Base-by-base conservation (phyloP, 1,139 yeast genomes). In the Yamadazyma conglobata region DNA sequence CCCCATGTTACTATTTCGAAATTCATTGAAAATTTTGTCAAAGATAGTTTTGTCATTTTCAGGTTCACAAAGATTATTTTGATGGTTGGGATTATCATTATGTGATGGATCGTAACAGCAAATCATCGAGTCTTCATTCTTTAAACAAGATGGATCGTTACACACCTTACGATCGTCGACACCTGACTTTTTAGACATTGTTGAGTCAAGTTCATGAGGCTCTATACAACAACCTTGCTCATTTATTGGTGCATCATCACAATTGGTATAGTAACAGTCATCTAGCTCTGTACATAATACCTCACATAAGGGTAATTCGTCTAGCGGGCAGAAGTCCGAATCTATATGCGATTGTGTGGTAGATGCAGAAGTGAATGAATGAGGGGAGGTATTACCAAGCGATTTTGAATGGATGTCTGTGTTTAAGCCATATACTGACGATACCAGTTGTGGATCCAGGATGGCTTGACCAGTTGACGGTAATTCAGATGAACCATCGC, bases 231-330 rank as follows among this genome's bases (percentile, higher is more conserved):
- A 24, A 5, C 27, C 12, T 16, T 17, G 25, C 11, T 27, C 27
- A 2, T 17, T 9, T 15, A 21, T 17, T 8, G 22, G 20, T n/a
- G 32, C 15, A 33, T 53, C 60, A 24, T 56, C 60, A 43, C 70
- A 64, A 25, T 49, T 55, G 13, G 50, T 40, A 36, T 58, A 67
- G 48, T 61, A 67, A 33, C 74, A 69, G 43, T 67, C 73, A 35
- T 67, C 70, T 6, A 68, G 43, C 28, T 67, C 73, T 28, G 65
- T 65, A 42, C 74, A 68, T 24, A 66, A 54, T 5, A 68, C 61
- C 22, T 61, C 56, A 46, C 74, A 68, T 26, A 54, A 38, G 4
- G 58, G 57, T 18, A 55, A 39, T 13, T 50, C 56, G n/a, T 63
- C 68, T 13, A 44, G 33, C 8, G 48, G 48, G 30, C 48, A 44